A percentile compares a stretch with the other conserved stretches of the same genome.
Evolutionary conservation across 768 basidiomycete genomes (phyloP).

Genomic region (Myochromella boudieri): DNA sequence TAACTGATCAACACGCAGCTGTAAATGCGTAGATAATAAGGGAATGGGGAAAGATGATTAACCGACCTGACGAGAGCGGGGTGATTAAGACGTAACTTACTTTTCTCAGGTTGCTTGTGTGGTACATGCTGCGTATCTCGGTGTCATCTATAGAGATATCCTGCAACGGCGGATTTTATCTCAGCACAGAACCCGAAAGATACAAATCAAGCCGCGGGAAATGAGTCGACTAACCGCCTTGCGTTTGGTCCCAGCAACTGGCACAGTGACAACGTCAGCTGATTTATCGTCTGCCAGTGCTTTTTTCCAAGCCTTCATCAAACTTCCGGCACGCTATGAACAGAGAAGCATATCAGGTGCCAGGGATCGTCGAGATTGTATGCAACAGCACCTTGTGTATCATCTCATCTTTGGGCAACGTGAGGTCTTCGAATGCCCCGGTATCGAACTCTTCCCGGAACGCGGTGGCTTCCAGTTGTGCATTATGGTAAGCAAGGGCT

Average conservation of each 20-base stretch:
- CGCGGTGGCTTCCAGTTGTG: conserved; percentile 87
- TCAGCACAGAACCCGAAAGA: conserved; percentile 6
- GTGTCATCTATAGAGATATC: conserved; percentile 67
- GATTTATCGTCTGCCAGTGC: conserved; percentile 62
- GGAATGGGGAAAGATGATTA: conserved; percentile 14
- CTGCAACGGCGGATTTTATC: conserved; percentile 28
- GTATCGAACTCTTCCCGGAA: conserved; percentile 88
- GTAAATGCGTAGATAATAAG: conserved; percentile 7
- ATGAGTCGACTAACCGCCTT: conserved; percentile 59
- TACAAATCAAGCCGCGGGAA: no score
- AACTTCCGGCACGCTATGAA: conserved; percentile 59
- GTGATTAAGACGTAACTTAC: conserved; percentile 35
- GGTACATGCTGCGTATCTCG: conserved; percentile 69
- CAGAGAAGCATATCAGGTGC: conserved; percentile 8
- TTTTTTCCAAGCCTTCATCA: conserved; percentile 72
- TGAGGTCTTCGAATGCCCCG: conserved; percentile 78
- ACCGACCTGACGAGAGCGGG: not conserved
- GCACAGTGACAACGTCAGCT: conserved; percentile 48
- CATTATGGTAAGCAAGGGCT: conserved; percentile 89
- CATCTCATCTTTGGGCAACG: conserved; percentile 70
- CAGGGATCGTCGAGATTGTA: conserved; percentile 33
- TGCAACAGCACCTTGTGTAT: conserved; percentile 68
- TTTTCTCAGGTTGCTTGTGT: conserved; percentile 61
- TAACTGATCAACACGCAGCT: conserved; percentile 79
- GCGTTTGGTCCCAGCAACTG: conserved; percentile 56